A percentile compares a stretch with the other conserved stretches of the same genome.
phyloP scores from a whole-genome alignment of 306 rosid genomes.

The Echinosophora koreensis region DNA sequence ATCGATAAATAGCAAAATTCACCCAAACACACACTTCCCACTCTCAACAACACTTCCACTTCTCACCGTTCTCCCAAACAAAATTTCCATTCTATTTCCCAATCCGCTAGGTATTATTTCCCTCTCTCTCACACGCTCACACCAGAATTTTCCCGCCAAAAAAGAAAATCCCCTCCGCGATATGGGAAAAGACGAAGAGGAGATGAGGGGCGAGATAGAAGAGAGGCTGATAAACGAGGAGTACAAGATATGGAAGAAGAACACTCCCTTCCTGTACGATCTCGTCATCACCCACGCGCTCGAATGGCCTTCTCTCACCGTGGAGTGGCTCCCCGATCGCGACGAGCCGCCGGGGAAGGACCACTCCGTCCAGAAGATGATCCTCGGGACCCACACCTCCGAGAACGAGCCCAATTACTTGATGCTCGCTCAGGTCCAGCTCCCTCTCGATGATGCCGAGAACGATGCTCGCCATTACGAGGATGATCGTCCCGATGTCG shows the following conservation, averaged over 20 bases:
- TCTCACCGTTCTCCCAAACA: too few relatives aligned
- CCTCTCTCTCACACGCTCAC: neutral
- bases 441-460: constrained; percentile 92
- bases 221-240: constrained; percentile 95
- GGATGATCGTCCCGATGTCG: constrained; percentile 80
- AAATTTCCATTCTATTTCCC: too few relatives aligned
- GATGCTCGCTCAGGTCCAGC: constrained; percentile 97
- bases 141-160: constrained; percentile 14
- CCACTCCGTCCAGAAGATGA: constrained; percentile 92
- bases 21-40: too few relatives aligned
- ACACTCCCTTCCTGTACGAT: constrained; percentile 95
- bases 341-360: constrained; percentile 96
- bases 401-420: constrained; percentile 97
- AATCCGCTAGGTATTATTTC: neutral
- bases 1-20: too few relatives aligned
- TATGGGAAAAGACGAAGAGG: constrained; percentile 97
- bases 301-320: constrained; percentile 99
- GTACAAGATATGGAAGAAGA: constrained; percentile 99
- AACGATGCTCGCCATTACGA: constrained; percentile 95
- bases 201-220: constrained; percentile 96
- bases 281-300: constrained; percentile 95
- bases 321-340: constrained; percentile 94
- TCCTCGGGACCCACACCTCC: constrained; percentile 92
- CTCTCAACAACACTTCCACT: too few relatives aligned
- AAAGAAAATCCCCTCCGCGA: neutral